These are phyloP conservation scores for Eucalyptus globulus DNA, from an alignment of 345 rosid species.

Conservation along the genomic window DNA sequence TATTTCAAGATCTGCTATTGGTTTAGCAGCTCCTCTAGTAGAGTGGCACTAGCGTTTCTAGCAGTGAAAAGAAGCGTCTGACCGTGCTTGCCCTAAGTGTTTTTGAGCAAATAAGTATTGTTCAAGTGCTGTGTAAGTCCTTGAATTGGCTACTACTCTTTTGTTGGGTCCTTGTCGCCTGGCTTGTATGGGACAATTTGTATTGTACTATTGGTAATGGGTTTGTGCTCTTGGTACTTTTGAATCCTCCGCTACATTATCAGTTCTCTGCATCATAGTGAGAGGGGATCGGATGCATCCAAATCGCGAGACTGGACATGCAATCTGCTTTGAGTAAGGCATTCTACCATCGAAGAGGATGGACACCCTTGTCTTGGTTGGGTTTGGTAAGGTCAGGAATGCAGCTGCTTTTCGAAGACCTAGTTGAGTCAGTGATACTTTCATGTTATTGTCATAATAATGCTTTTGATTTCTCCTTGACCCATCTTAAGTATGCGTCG, in stretches of 20 bases:
- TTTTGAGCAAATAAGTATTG: background rate
- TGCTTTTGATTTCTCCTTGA: background rate
- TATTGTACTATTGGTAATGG: background rate
- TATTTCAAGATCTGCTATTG: conserved; percentile 20
- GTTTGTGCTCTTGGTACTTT: background rate
- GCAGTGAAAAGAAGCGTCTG: background rate
- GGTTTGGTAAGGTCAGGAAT: background rate
- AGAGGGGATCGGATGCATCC: background rate
- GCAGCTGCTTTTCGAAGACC: background rate
- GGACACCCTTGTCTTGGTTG: background rate
- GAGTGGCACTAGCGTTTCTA: background rate
- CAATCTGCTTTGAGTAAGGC: background rate
- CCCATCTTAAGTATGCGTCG: background rate
- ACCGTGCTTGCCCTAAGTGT: background rate
- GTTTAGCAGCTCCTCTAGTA: background rate
- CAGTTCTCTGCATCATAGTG: background rate
- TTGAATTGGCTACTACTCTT: background rate
- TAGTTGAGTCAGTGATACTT: background rate
- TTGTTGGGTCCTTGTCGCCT: background rate
- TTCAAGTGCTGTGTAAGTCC: background rate
- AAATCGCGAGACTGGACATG: background rate
- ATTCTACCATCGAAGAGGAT: background rate
- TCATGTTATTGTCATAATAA: background rate
- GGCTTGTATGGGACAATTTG: background rate
- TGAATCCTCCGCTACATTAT: background rate